A percentile compares a stretch with the other conserved stretches of the same genome.
Evolutionary conservation across 768 basidiomycete genomes (phyloP).

Genomic region (Trametes maxima): DNA sequence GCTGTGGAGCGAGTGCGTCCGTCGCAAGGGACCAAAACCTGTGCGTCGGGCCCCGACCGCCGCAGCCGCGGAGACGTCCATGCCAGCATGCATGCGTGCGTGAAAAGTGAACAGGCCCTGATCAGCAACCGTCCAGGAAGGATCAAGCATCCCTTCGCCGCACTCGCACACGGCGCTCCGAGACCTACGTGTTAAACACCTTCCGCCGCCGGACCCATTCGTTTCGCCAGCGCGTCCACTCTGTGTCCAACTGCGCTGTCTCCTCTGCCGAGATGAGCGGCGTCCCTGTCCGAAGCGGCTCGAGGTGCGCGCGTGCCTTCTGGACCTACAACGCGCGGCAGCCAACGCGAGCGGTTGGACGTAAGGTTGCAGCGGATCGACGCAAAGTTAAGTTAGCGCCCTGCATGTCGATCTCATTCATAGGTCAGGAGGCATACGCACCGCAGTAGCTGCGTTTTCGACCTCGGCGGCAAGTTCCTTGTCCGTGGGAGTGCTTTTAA

Average conservation of each 20-base stretch:
- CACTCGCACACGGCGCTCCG: neutral
- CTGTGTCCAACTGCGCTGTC: slow-evolving; percentile 63
- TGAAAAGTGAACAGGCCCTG: neutral
- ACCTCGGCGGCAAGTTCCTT: slow-evolving; percentile 61
- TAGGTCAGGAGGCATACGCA: slow-evolving; percentile 30
- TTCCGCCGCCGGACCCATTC: slow-evolving; percentile 82
- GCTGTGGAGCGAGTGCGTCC: slow-evolving; percentile 67
- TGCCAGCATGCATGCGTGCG: neutral
- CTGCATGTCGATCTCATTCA: too few relatives aligned
- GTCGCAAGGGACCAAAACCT: slow-evolving; percentile 79
- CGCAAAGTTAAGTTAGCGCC: too few relatives aligned
- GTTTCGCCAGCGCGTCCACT: slow-evolving; percentile 79
- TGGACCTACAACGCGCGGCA: slow-evolving; percentile 44
- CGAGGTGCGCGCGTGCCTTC: slow-evolving; percentile 51
- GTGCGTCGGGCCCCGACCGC: neutral
- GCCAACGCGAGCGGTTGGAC: neutral
- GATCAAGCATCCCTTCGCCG: neutral
- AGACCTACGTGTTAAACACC: slow-evolving; percentile 70
- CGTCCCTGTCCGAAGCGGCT: slow-evolving; percentile 67
- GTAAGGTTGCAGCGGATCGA: too few relatives aligned
- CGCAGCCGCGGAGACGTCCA: neutral
- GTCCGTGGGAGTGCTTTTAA: slow-evolving; percentile 71
- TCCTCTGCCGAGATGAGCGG: slow-evolving; percentile 73
- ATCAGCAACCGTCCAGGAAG: neutral
- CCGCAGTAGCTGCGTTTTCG: slow-evolving; percentile 51